Evolutionary conservation across 2,329 filamentous ascomycete species (phyloP).

Genomic region (Ambrosiella xylebori): DNA sequence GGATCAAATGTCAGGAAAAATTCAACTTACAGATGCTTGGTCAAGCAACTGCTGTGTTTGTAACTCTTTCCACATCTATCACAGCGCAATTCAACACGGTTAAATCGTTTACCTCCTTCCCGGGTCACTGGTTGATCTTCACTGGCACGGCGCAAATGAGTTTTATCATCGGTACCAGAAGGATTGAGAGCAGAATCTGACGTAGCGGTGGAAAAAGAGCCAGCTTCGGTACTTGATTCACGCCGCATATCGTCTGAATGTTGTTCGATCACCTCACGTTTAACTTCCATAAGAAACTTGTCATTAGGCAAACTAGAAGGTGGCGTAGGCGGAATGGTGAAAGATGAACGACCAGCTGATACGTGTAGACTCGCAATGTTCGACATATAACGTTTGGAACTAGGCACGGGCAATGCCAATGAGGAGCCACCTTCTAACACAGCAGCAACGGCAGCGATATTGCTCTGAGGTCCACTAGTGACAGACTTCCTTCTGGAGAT

Average conservation of each 20-base stretch:
- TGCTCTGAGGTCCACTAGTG: slow-evolving; percentile 33
- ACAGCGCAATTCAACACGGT: slow-evolving; percentile 76
- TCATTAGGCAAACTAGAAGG: slow-evolving; percentile 50
- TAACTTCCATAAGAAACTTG: slow-evolving; percentile 29
- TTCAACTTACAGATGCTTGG: slow-evolving; percentile 91
- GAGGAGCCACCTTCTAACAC: slow-evolving; percentile 23
- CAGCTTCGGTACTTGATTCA: slow-evolving; percentile 37
- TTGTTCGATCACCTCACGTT: slow-evolving; percentile 29
- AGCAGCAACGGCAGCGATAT: slow-evolving; percentile 23
- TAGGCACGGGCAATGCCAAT: slow-evolving; percentile 23
- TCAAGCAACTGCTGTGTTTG: slow-evolving; percentile 99
- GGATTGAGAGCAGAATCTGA: neutral
- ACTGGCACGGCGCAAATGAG: slow-evolving; percentile 48
- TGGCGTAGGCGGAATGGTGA: slow-evolving; percentile 26
- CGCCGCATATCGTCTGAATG: neutral
- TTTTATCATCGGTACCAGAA: slow-evolving; percentile 26
- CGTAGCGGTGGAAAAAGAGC: slow-evolving; percentile 32
- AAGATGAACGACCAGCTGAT: neutral
- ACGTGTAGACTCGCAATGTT: neutral
- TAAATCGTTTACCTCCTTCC: slow-evolving; percentile 66
- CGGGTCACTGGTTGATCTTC: slow-evolving; percentile 73
- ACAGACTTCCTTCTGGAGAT: slow-evolving; percentile 90
- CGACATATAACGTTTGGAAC: slow-evolving; percentile 8
- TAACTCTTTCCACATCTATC: slow-evolving; percentile 98
- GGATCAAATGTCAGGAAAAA: too few species aligned